A percentile compares a stretch with the other conserved stretches of the same genome.
Conservation (phyloP, 768 basidiomycete species). For the Russula sp. region DNA sequence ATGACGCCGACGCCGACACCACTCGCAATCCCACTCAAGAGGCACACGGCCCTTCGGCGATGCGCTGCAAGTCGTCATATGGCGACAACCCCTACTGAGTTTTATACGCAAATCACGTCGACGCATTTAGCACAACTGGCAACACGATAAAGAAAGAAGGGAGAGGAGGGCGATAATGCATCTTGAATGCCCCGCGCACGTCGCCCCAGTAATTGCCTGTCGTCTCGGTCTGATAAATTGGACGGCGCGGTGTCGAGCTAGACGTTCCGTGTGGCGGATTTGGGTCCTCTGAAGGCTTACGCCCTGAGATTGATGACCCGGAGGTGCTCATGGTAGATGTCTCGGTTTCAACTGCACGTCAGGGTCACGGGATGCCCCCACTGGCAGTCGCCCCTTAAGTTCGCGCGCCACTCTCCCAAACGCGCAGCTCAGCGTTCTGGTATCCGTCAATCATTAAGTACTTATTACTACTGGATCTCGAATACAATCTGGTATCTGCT, state of each 20-base stretch:
- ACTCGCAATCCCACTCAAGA: conserved; percentile 74
- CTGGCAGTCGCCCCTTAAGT: too few relatives aligned
- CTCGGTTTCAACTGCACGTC: too few relatives aligned
- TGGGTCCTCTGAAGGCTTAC: conserved; percentile 17
- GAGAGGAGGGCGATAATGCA: conserved; percentile 9
- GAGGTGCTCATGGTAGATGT: conserved; percentile 19
- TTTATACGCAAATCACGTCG: conserved; percentile 26
- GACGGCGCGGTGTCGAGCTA: background rate
- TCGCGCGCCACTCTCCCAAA: too few relatives aligned
- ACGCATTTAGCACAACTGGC: background rate
- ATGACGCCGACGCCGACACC: conserved; percentile 73
- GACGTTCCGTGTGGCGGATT: conserved; percentile 5
- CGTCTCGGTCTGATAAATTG: conserved; percentile 30
- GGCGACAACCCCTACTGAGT: conserved; percentile 40
- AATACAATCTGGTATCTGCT: background rate
- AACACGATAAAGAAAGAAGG: background rate
- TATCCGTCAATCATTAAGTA: too few relatives aligned
- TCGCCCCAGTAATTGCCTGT: conserved; percentile 33
- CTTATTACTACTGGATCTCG: too few relatives aligned
- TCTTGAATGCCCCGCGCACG: conserved; percentile 33
- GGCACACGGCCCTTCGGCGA: conserved; percentile 68
- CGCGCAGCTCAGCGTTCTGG: too few relatives aligned
- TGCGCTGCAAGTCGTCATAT: conserved; percentile 49
- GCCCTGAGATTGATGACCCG: background rate
- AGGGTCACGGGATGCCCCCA: background rate